phyloP scores from a whole-genome alignment of 2,329 filamentous ascomycete species.

The Cadophora gregata region DNA sequence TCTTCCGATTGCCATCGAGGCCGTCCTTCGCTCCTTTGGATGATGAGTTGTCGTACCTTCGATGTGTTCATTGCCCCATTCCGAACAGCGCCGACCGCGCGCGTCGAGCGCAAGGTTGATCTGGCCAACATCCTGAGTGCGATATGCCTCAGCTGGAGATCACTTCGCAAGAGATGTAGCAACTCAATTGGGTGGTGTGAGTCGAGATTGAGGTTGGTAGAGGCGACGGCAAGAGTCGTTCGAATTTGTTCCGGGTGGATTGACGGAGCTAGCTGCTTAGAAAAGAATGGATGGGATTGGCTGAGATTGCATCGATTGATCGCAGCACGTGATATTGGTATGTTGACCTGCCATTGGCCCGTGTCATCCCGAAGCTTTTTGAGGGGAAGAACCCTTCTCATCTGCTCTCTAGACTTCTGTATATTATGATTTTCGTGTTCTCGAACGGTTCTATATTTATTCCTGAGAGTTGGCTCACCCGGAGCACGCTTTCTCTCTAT shows the following conservation, averaged over 20 bases:
- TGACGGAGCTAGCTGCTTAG: conserved; percentile 14
- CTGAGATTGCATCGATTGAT: neutral
- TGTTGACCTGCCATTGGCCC: neutral
- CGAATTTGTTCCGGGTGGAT: conserved; percentile 29
- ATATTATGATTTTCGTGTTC: no score
- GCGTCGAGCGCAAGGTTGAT: conserved; percentile 87
- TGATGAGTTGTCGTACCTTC: conserved; percentile 70
- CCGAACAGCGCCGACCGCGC: conserved; percentile 79
- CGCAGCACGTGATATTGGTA: neutral
- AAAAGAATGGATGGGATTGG: conserved; percentile 11
- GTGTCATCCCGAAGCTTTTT: neutral
- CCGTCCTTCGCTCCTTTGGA: conserved; percentile 41
- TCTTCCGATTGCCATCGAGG: conserved; percentile 11
- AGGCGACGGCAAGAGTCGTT: conserved; percentile 30
- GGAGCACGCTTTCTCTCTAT: no score
- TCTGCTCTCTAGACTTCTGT: no score
- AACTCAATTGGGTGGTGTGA: conserved; percentile 43
- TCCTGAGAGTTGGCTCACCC: no score
- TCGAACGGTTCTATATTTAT: no score
- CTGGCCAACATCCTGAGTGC: conserved; percentile 84
- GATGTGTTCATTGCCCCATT: conserved; percentile 74
- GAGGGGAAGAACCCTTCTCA: no score
- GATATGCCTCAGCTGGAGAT: conserved; percentile 43
- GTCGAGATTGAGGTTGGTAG: conserved; percentile 36
- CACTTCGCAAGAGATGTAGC: conserved; percentile 37